phyloP scores from a whole-genome alignment of 2,329 filamentous ascomycete species.

The Colletotrichum agaves region DNA sequence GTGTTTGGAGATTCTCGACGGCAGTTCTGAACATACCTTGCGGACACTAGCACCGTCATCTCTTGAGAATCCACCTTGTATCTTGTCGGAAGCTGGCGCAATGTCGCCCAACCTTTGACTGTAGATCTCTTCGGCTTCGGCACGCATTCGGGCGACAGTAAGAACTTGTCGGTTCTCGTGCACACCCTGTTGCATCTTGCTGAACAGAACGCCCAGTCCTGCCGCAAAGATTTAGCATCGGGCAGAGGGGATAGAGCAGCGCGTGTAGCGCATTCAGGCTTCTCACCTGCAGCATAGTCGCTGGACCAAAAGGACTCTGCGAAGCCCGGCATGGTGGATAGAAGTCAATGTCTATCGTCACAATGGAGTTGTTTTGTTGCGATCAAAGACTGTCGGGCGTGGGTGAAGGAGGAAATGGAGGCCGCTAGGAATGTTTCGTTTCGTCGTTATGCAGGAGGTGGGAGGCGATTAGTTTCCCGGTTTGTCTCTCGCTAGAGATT shows the following conservation, averaged over 20 bases:
- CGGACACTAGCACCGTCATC: constrained; percentile 96
- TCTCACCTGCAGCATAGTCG: constrained; percentile 92
- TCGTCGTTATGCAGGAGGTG: constrained; percentile 35
- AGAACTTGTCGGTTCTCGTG: constrained; percentile 95
- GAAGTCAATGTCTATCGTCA: constrained; percentile 17
- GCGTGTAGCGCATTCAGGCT: constrained; percentile 6
- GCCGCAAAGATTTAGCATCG: constrained; percentile 18
- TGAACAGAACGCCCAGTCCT: constrained; percentile 92
- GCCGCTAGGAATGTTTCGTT: constrained; percentile 34
- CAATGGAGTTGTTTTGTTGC: constrained; percentile 14
- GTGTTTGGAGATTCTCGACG: constrained; percentile 1
- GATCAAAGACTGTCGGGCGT: background rate
- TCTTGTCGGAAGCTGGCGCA: constrained; percentile 81
- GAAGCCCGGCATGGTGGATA: constrained; percentile 81
- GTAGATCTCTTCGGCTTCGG: constrained; percentile 94
- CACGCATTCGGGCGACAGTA: constrained; percentile 90
- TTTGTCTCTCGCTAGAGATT: constrained; percentile 22
- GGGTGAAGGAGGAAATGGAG: constrained; percentile 22
- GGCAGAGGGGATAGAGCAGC: background rate
- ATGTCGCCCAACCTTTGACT: constrained; percentile 85
- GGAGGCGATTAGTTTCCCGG: constrained; percentile 19
- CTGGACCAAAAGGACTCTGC: constrained; percentile 97
- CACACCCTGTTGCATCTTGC: constrained; percentile 95
- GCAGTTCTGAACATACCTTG: constrained; percentile 62
- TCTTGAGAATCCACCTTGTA: constrained; percentile 83